Evolutionary conservation across 2,329 filamentous ascomycete genomes (phyloP).

Genomic region (Talaromyces sp.): DNA sequence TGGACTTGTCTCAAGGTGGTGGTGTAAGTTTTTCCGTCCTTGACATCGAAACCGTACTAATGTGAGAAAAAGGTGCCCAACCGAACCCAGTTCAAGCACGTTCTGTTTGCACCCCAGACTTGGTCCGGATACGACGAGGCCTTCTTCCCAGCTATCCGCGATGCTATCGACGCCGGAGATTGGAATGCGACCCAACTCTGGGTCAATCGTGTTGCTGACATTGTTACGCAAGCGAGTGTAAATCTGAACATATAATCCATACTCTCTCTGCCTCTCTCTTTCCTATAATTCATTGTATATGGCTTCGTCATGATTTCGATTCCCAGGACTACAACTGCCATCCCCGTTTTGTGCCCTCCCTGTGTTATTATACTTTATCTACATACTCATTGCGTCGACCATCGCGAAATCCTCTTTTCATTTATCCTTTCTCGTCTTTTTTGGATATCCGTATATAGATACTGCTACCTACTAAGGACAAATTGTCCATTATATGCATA

Average conservation of each 20-base stretch:
- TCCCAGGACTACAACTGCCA: background rate
- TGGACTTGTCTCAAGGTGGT: slow-evolving; percentile 69
- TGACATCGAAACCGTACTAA: background rate
- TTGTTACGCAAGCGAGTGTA: slow-evolving; percentile 61
- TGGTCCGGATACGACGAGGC: slow-evolving; percentile 68
- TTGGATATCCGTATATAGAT: background rate
- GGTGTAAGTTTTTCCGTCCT: slow-evolving; percentile 60
- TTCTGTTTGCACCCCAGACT: slow-evolving; percentile 78
- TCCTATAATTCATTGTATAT: slow-evolving; percentile 2
- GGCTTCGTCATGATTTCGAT: background rate
- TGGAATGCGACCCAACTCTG: slow-evolving; percentile 66
- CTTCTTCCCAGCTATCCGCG: slow-evolving; percentile 79
- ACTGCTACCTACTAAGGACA: background rate
- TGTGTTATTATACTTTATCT: background rate
- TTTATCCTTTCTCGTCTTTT: background rate
- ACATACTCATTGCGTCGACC: background rate
- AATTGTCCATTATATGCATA: background rate
- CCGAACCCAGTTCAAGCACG: slow-evolving; percentile 89
- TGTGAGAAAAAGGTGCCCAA: slow-evolving; percentile 63
- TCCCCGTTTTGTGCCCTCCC: background rate
- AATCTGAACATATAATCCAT: slow-evolving; percentile 40
- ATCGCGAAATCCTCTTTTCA: background rate
- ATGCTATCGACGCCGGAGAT: slow-evolving; percentile 69
- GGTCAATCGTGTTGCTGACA: slow-evolving; percentile 67
- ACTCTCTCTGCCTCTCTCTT: background rate